These are phyloP conservation scores for Candida germanica DNA, from an alignment of 805 yeast genomes.

Conservation along the genomic window DNA sequence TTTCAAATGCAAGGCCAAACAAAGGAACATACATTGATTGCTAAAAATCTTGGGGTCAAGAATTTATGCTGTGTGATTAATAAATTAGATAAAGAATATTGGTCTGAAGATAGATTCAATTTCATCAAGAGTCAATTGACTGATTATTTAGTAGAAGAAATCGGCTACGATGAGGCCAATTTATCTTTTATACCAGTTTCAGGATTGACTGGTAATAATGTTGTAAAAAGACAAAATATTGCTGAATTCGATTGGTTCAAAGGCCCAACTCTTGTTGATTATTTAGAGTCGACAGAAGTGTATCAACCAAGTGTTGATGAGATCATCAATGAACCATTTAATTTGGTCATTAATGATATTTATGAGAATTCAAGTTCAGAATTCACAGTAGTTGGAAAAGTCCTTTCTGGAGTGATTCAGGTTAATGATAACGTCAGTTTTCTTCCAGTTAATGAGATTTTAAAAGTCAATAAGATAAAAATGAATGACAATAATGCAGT, in stretches of 20 bases:
- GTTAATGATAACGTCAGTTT: conserved; percentile 62
- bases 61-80: conserved; percentile 61
- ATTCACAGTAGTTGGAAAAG: conserved; percentile 58
- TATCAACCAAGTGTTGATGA: conserved; percentile 13
- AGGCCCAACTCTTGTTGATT: conserved; percentile 42
- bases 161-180: conserved; percentile 45
- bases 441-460: conserved; percentile 49
- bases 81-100: conserved; percentile 63
- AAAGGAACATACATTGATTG: conserved; percentile 71
- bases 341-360: conserved; percentile 64
- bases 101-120: conserved; percentile 53
- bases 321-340: conserved; percentile 43
- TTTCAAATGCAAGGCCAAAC: conserved; percentile 70
- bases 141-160: conserved; percentile 50
- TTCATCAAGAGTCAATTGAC: conserved; percentile 48
- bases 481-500: conserved; percentile 35
- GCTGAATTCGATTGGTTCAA: conserved; percentile 46
- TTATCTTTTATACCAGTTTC: conserved; percentile 63
- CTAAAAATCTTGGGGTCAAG: conserved; percentile 64
- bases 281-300: conserved; percentile 33
- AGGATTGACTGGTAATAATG: conserved; percentile 67
- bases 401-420: conserved; percentile 66
- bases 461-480: conserved; percentile 41
- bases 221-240: conserved; percentile 38
- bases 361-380: conserved; percentile 46